A percentile compares a stretch with the other conserved stretches of the same genome.
Conservation (phyloP, 108 stramenopile genomes). For the Mediolabrus comicus region DNA sequence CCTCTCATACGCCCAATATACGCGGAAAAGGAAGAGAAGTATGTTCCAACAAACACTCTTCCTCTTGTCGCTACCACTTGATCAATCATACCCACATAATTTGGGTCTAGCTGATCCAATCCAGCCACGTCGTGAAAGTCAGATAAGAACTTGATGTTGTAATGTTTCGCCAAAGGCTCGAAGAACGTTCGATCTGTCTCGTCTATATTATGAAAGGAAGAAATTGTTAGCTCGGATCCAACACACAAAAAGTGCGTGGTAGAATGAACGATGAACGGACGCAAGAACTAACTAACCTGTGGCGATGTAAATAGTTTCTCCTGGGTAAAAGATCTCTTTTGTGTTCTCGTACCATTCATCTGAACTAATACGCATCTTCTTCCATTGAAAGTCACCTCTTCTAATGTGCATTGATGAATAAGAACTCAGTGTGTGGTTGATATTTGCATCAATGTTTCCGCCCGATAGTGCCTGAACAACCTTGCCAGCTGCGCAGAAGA, state of each 20-base stretch:
- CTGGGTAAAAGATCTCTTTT: slow-evolving; percentile 52
- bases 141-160: slow-evolving; percentile 69
- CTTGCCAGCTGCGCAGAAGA: slow-evolving; percentile 85
- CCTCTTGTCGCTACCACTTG: slow-evolving; percentile 85
- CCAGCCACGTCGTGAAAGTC: slow-evolving; percentile 71
- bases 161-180: slow-evolving; percentile 68
- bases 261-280: neutral
- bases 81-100: slow-evolving; percentile 93
- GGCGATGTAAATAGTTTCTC: slow-evolving; percentile 56
- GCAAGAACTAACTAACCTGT: slow-evolving; percentile 5
- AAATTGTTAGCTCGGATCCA: neutral
- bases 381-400: slow-evolving; percentile 82
- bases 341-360: slow-evolving; percentile 76
- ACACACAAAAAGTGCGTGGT: neutral
- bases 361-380: slow-evolving; percentile 70
- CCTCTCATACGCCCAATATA: slow-evolving; percentile 87
- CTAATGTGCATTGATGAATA: slow-evolving; percentile 85
- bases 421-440: neutral
- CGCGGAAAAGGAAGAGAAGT: slow-evolving; percentile 93
- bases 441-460: slow-evolving; percentile 49
- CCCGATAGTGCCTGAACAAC: slow-evolving; percentile 68
- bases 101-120: slow-evolving; percentile 69
- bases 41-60: slow-evolving; percentile 88
- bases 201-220: slow-evolving; percentile 68
- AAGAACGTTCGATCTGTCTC: slow-evolving; percentile 87